These are phyloP conservation scores for Nakaseomyces uthaithaninus DNA, from an alignment of 1,139 yeast genomes.

Conservation along the genomic window DNA sequence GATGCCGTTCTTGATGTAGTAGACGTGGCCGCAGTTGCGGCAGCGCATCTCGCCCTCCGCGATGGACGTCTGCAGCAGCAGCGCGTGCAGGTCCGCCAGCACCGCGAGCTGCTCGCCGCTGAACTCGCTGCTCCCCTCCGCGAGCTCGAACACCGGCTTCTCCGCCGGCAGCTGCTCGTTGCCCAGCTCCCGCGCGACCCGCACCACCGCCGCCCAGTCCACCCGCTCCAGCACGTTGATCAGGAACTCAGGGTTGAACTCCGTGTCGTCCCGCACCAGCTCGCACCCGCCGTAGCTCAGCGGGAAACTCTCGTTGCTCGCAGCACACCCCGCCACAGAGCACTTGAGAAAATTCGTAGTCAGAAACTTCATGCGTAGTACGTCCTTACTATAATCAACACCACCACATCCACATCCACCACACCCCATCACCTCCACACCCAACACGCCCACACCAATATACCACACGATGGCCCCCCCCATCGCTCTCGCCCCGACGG, in stretches of 20 bases:
- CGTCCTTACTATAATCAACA: neutral
- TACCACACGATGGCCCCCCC: too few relatives aligned
- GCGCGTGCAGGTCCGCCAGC: slow-evolving; percentile 64
- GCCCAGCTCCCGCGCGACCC: slow-evolving; percentile 71
- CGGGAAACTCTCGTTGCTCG: slow-evolving; percentile 73
- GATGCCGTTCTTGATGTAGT: slow-evolving; percentile 83
- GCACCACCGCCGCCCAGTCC: slow-evolving; percentile 77
- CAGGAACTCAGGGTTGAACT: slow-evolving; percentile 75
- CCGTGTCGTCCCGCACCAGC: slow-evolving; percentile 63
- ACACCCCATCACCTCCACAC: neutral
- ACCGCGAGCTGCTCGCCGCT: slow-evolving; percentile 49
- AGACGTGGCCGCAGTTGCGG: slow-evolving; percentile 75
- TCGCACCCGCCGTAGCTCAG: slow-evolving; percentile 60
- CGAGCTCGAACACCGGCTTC: slow-evolving; percentile 39
- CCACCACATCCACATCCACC: neutral
- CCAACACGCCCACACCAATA: too few relatives aligned
- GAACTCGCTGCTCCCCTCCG: slow-evolving; percentile 31
- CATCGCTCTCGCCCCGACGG: too few relatives aligned
- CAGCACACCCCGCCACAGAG: slow-evolving; percentile 75
- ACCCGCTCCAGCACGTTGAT: slow-evolving; percentile 69
- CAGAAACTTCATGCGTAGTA: slow-evolving; percentile 63
- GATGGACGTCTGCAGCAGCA: slow-evolving; percentile 79
- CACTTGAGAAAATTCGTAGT: slow-evolving; percentile 95
- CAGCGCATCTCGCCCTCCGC: slow-evolving; percentile 86
- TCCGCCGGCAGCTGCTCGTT: slow-evolving; percentile 46